Conservation (phyloP, 2,329 filamentous ascomycete species). For the Nothophaeocryptopus gaeumannii region DNA sequence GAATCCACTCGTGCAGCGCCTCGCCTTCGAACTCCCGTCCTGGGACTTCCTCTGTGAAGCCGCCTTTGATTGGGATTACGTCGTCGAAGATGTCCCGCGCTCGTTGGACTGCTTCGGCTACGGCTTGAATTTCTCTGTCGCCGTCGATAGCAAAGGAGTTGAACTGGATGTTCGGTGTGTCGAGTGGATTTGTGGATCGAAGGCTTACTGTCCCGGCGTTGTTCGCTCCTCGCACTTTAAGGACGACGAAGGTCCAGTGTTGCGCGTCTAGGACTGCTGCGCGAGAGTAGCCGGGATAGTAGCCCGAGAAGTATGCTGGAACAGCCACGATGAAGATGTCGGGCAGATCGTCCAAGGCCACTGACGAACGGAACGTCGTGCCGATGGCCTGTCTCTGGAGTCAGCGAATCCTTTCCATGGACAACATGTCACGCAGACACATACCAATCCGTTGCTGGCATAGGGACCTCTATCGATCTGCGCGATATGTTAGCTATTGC, state of each 20-base stretch:
- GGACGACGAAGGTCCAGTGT: slow-evolving; percentile 49
- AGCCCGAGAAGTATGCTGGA: slow-evolving; percentile 53
- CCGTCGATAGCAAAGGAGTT: slow-evolving; percentile 55
- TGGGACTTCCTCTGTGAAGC: slow-evolving; percentile 37
- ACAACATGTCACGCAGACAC: slow-evolving; percentile 42
- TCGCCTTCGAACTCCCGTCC: slow-evolving; percentile 41
- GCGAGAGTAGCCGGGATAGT: slow-evolving; percentile 50
- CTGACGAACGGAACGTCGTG: slow-evolving; percentile 10
- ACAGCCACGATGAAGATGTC: slow-evolving; percentile 57
- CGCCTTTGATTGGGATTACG: slow-evolving; percentile 10
- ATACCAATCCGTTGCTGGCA: slow-evolving; percentile 50
- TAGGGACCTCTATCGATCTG: slow-evolving; percentile 39
- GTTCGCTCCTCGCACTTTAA: slow-evolving; percentile 65
- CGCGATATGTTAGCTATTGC: neutral
- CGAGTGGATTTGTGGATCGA: slow-evolving; percentile 59
- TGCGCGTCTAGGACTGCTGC: slow-evolving; percentile 44
- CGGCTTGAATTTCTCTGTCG: slow-evolving; percentile 37
- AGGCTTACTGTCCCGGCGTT: slow-evolving; percentile 60
- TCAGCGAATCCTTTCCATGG: slow-evolving; percentile 29
- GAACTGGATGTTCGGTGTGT: slow-evolving; percentile 61
- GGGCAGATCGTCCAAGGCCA: slow-evolving; percentile 14
- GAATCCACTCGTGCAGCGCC: slow-evolving; percentile 47
- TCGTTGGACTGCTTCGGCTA: slow-evolving; percentile 56
- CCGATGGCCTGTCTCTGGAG: slow-evolving; percentile 30
- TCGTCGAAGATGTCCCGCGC: slow-evolving; percentile 36